phyloP scores from a whole-genome alignment of 2,329 filamentous ascomycete species.

The Didymella glomerata region DNA sequence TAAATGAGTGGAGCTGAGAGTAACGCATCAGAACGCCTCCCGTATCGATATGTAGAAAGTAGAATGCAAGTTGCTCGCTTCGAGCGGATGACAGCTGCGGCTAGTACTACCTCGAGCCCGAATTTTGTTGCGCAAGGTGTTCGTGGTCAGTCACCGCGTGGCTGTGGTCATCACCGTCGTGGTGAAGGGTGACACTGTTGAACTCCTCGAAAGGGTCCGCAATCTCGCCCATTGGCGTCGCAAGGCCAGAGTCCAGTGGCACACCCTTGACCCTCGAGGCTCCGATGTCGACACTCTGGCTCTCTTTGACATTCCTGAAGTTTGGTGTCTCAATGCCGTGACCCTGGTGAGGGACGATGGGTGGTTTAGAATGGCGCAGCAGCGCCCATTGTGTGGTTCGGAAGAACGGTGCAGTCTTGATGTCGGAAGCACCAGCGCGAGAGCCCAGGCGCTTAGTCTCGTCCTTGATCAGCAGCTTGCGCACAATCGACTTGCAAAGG shows the following conservation, averaged over 20 bases:
- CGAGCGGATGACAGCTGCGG: not conserved
- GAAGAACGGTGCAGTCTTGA: slow-evolving; percentile 97
- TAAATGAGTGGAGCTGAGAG: slow-evolving; percentile 46
- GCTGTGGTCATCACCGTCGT: slow-evolving; percentile 83
- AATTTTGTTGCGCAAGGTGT: slow-evolving; percentile 34
- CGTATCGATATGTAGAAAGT: slow-evolving; percentile 20
- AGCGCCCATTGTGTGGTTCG: slow-evolving; percentile 95
- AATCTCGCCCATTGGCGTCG: slow-evolving; percentile 82
- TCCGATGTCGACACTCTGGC: slow-evolving; percentile 85
- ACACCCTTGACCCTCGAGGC: slow-evolving; percentile 72
- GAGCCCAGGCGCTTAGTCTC: slow-evolving; percentile 93
- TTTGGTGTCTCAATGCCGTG: slow-evolving; percentile 93
- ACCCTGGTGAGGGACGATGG: slow-evolving; percentile 91
- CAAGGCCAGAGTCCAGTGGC: slow-evolving; percentile 82
- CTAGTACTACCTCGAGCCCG: slow-evolving; percentile 15
- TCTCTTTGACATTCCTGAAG: slow-evolving; percentile 98
- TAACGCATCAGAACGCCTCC: slow-evolving; percentile 34
- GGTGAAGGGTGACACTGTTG: slow-evolving; percentile 96
- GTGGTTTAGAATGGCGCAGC: slow-evolving; percentile 96
- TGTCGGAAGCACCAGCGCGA: slow-evolving; percentile 93
- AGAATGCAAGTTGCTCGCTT: not conserved
- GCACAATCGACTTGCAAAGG: slow-evolving; percentile 93
- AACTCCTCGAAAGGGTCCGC: slow-evolving; percentile 97
- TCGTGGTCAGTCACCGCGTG: slow-evolving; percentile 32
- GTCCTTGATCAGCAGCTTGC: slow-evolving; percentile 97